Evolutionary conservation across 768 basidiomycete genomes (phyloP), one percentile per base, ranked within the genome.

Genomic region (Mycena galopus): DNA sequence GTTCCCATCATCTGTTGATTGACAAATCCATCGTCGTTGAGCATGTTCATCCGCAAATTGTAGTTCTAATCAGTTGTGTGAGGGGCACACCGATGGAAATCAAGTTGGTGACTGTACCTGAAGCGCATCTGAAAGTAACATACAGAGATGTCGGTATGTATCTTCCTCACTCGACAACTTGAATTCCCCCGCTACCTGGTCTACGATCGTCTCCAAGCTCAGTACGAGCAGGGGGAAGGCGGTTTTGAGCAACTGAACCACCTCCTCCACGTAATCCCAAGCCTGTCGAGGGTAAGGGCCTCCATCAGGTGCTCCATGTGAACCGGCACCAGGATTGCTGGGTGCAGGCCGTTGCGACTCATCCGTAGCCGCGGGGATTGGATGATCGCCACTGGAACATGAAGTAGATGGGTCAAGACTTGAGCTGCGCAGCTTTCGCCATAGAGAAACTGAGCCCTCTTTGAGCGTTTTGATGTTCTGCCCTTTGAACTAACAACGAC

Each of bases 121-220:
- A n/a, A n/a, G n/a, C n/a, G n/a, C n/a, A n/a, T n/a, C n/a, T n/a
- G n/a, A n/a, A n/a, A n/a, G n/a, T 25, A 99, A 84, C 83, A 97
- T 93, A 74, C 92, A 93, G 56, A 96, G 90, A 76, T 95, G 90
- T 21, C 98, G 90, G 82, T 98, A 98, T 8, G 96, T 92, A 74
- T 98, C 97, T 82, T 99, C 98, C 69, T 99, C 98, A 2, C 91
- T 88, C 1, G 89, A 87, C 3, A 94, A 90, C 80, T 98, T 97
- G 85, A 98, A 97, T 61, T 96, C 90, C 69, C 91, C 89, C 25
- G 91, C 88, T 74, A 99, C 94, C 82, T 98, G 96, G 75, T n/a
- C n/a, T n/a, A n/a, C n/a, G n/a, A n/a, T n/a, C n/a, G n/a, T n/a
- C n/a, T n/a, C n/a, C n/a, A n/a, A n/a, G n/a, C n/a, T n/a, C n/a